Conservation (phyloP, 164 flowering plant species). For the Tetracentron sinense region DNA sequence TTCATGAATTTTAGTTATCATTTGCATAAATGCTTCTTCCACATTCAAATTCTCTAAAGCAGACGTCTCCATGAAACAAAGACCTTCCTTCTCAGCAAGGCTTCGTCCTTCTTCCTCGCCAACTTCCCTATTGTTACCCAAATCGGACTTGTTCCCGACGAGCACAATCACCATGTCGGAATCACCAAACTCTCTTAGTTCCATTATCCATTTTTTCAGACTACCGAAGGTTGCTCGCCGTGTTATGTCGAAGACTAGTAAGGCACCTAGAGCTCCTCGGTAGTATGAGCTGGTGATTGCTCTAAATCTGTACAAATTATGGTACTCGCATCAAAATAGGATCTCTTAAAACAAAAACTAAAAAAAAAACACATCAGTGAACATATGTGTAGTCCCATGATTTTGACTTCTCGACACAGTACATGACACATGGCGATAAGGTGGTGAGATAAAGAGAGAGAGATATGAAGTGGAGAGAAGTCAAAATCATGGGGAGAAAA, state of each 20-base stretch:
- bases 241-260: constrained; percentile 75
- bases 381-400: no score
- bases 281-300: constrained; percentile 87
- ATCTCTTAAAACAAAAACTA: no score
- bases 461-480: no score
- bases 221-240: constrained; percentile 47
- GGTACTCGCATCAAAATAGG: no score
- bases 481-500: no score
- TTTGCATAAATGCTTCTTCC: constrained; percentile 58
- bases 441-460: no score
- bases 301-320: constrained; percentile 40
- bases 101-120: constrained; percentile 44
- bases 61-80: constrained; percentile 70
- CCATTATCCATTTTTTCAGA: constrained; percentile 55
- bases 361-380: no score
- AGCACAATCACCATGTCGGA: constrained; percentile 60
- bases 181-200: constrained; percentile 48
- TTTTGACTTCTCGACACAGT: no score
- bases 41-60: constrained; percentile 57
- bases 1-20: constrained; percentile 53
- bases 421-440: no score
- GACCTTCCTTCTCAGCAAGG: constrained; percentile 52
- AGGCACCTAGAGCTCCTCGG: constrained; percentile 73
- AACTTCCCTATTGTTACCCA: constrained; percentile 44
- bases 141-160: constrained; percentile 68